These are phyloP conservation scores for Verticillium tricorpus DNA, from an alignment of 2,329 filamentous ascomycete genomes.

Conservation along the genomic window DNA sequence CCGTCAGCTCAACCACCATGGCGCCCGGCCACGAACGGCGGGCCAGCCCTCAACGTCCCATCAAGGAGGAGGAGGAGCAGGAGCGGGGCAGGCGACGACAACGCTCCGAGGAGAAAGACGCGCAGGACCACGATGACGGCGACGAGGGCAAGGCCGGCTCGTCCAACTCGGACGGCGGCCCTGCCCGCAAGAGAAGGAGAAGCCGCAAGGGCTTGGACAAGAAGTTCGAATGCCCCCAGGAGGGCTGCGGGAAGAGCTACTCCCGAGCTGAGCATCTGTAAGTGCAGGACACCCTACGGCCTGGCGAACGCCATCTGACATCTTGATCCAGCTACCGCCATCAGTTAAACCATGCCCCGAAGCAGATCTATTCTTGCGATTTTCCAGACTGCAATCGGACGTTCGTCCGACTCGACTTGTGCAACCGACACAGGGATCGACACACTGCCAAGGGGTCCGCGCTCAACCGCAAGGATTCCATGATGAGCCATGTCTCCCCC, in stretches of 20 bases:
- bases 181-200: conserved; percentile 57
- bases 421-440: conserved; percentile 77
- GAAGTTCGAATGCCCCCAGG: conserved; percentile 77
- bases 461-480: conserved; percentile 67
- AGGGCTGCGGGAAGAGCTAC: conserved; percentile 92
- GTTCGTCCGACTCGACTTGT: conserved; percentile 91
- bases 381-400: conserved; percentile 85
- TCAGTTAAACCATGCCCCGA: conserved; percentile 92
- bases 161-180: conserved; percentile 46
- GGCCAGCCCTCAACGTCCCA: conserved; percentile 26
- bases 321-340: conserved; percentile 64
- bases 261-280: conserved; percentile 93
- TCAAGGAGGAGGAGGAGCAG: conserved; percentile 37
- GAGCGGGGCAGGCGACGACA: conserved; percentile 34
- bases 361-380: conserved; percentile 91
- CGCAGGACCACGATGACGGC: conserved; percentile 34
- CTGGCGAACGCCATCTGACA: background rate
- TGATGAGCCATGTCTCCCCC: conserved; percentile 48
- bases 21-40: conserved; percentile 35
- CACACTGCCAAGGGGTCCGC: conserved; percentile 77
- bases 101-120: conserved; percentile 36
- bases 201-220: conserved; percentile 78
- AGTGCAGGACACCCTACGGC: conserved; percentile 28
- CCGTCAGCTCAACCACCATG: conserved; percentile 35
- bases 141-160: conserved; percentile 41